Conservation (phyloP, 805 yeast species). For the Lachancea nothofagi region DNA sequence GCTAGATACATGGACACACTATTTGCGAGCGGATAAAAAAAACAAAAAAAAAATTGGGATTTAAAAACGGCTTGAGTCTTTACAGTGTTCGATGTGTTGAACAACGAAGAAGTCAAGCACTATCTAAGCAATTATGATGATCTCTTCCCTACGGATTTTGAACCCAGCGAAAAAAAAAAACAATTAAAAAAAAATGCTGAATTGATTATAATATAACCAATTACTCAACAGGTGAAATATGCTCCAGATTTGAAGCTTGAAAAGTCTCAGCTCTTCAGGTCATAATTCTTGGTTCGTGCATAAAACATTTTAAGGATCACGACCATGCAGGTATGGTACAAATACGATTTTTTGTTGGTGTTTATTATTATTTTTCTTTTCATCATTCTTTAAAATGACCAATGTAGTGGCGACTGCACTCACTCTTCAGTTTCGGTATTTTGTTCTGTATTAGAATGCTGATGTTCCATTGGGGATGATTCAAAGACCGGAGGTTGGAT, state of each 20-base stretch:
- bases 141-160: too few relatives aligned
- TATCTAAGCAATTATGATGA: too few relatives aligned
- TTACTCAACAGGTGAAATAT: too few relatives aligned
- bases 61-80: not conserved
- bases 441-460: not conserved
- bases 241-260: too few relatives aligned
- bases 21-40: not conserved
- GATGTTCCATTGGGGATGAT: not conserved
- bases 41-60: not conserved
- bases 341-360: not conserved
- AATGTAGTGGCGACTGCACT: not conserved
- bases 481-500: slow-evolving; percentile 11
- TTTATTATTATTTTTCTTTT: slow-evolving; percentile 1
- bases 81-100: too few relatives aligned
- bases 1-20: slow-evolving; percentile 1
- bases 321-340: slow-evolving; percentile 6
- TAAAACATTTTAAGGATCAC: not conserved
- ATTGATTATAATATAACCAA: too few relatives aligned
- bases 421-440: not conserved
- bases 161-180: too few relatives aligned
- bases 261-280: not conserved
- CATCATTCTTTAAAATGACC: not conserved
- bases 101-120: too few relatives aligned
- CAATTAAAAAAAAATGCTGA: too few relatives aligned
- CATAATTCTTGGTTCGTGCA: not conserved